Conservation (phyloP, 2,329 filamentous ascomycete genomes). For the Chaetoscypha palmicola region DNA sequence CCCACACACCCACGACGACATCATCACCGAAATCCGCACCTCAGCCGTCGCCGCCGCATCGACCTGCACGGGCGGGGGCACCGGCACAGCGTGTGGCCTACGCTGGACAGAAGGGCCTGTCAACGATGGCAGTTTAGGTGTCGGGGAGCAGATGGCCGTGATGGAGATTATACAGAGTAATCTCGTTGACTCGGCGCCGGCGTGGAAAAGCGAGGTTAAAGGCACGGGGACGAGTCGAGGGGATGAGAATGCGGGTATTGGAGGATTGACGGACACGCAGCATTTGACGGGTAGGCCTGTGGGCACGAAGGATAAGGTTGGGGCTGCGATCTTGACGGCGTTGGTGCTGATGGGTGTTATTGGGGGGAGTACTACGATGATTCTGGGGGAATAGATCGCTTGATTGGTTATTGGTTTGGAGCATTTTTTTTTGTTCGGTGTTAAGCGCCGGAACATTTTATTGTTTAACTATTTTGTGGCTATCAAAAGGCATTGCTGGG, state of each 20-base stretch:
- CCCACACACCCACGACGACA: conserved; percentile 46
- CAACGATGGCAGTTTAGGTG: conserved; percentile 52
- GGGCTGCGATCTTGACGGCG: conserved; percentile 37
- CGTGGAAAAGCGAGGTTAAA: conserved; percentile 32
- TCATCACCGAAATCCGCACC: conserved; percentile 46
- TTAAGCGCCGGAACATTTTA: too few relatives aligned
- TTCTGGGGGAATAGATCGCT: too few relatives aligned
- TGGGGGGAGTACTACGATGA: conserved; percentile 8
- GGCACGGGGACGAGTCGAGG: conserved; percentile 36
- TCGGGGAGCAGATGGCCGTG: conserved; percentile 66
- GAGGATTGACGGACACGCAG: neutral
- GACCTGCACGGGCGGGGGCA: conserved; percentile 51
- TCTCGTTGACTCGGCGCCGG: conserved; percentile 30
- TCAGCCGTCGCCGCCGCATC: conserved; percentile 48
- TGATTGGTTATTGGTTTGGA: too few relatives aligned
- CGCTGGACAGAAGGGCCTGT: conserved; percentile 45
- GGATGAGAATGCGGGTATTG: conserved; percentile 19
- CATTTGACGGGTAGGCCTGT: conserved; percentile 15
- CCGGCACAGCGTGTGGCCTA: conserved; percentile 52
- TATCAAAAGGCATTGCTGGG: too few relatives aligned
- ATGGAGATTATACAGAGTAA: conserved; percentile 51
- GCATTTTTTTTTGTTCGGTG: too few relatives aligned
- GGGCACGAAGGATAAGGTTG: conserved; percentile 35
- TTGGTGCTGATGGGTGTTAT: conserved; percentile 24
- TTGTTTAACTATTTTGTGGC: too few relatives aligned